A percentile compares a stretch with the other conserved stretches of the same genome.
Evolutionary conservation across 305 asterid species (phyloP).

Genomic region (Solanum aculeatissimum): DNA sequence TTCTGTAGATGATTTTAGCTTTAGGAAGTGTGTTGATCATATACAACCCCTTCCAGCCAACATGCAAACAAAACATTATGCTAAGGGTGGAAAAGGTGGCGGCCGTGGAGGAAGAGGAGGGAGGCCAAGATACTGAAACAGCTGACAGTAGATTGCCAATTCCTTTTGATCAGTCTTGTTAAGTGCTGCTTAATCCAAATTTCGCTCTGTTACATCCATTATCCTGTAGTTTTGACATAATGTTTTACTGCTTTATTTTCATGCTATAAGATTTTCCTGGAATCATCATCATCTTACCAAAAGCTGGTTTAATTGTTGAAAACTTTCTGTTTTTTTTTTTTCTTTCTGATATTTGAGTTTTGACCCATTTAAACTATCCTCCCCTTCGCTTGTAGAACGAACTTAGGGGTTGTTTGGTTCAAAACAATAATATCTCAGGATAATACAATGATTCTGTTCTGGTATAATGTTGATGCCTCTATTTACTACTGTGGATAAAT

Average conservation of each 20-base stretch:
- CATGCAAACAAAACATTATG: conserved; percentile 66
- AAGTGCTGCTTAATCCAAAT: not conserved
- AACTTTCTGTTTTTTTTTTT: not conserved
- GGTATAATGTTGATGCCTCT: not conserved
- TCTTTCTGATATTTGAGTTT: not conserved
- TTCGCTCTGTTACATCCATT: not conserved
- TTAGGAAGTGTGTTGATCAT: conserved; percentile 83
- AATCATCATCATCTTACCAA: not conserved
- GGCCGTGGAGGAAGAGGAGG: conserved; percentile 41
- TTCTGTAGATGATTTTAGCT: conserved; percentile 74
- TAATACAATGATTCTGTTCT: not conserved
- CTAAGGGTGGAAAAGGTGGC: conserved; percentile 46
- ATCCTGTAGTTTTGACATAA: not conserved
- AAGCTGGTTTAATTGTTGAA: not conserved
- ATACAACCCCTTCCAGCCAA: conserved; percentile 67
- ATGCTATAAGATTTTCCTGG: not conserved
- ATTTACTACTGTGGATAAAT: not conserved
- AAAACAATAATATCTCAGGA: not conserved
- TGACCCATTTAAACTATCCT: not conserved
- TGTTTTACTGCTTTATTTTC: not conserved
- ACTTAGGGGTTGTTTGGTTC: not conserved
- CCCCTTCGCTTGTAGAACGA: not conserved
- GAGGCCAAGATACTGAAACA: conserved; percentile 23
- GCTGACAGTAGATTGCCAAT: not conserved
- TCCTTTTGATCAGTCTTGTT: not conserved